These are phyloP conservation scores for Aspergillus fructus DNA, from an alignment of 2,329 filamentous ascomycete species.

Conservation along the genomic window DNA sequence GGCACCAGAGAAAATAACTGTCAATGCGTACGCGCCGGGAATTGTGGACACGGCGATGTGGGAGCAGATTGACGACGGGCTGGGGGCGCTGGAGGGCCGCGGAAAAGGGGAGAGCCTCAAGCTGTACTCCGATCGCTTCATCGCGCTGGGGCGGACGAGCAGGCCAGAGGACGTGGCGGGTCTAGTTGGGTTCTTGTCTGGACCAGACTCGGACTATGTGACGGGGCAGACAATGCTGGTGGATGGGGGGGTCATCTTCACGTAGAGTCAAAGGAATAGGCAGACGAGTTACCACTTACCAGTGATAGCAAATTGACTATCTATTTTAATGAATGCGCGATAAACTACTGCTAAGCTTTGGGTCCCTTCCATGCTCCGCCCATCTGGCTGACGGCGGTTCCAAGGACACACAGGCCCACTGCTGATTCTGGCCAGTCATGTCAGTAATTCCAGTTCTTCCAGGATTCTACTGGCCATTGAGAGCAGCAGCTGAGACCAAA, in stretches of 20 bases:
- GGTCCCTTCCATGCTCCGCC: no score
- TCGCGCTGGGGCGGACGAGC: conserved; percentile 58
- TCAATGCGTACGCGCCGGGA: conserved; percentile 66
- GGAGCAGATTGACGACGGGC: conserved; percentile 64
- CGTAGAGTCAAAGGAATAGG: neutral
- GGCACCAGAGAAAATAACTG: conserved; percentile 63
- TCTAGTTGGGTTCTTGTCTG: conserved; percentile 61
- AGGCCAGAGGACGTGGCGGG: conserved; percentile 64
- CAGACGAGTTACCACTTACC: no score
- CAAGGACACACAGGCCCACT: no score
- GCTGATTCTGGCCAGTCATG: no score
- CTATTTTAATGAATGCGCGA: no score
- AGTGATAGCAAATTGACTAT: no score
- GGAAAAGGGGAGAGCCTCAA: conserved; percentile 56
- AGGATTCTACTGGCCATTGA: no score
- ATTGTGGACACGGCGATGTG: conserved; percentile 69
- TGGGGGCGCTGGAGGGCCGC: conserved; percentile 53
- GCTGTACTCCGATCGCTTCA: conserved; percentile 55
- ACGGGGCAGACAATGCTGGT: conserved; percentile 66
- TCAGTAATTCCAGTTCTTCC: no score
- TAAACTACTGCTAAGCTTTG: no score
- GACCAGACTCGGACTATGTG: conserved; percentile 62
- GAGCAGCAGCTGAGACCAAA: no score
- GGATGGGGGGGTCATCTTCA: conserved; percentile 58
- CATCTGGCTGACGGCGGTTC: no score